These are phyloP conservation scores for Nemophila menziesii DNA, from an alignment of 257 asterid species.

Conservation along the genomic window DNA sequence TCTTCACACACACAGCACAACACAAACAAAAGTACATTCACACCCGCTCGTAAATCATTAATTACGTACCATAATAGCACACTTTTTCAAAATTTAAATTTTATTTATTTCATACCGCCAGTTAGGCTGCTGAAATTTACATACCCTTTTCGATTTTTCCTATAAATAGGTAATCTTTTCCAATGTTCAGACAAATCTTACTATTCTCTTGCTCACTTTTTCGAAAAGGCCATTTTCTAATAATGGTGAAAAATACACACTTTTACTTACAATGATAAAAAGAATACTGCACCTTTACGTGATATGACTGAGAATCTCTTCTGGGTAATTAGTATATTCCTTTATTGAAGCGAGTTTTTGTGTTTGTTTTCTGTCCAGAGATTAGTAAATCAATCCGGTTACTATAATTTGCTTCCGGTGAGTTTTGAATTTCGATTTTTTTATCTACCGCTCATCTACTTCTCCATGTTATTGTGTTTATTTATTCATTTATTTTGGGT, in stretches of 20 bases:
- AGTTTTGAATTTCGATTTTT: no score
- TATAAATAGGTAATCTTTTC: no score
- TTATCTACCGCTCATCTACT: no score
- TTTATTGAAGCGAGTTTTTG: no score
- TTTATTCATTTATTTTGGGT: constrained; percentile 1
- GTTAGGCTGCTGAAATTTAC: not conserved
- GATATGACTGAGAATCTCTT: no score
- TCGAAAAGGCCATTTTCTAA: not conserved
- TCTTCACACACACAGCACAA: not conserved
- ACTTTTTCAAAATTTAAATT: not conserved
- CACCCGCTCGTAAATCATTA: not conserved
- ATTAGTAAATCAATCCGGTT: no score
- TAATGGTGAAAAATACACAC: not conserved
- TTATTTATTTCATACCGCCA: no score
- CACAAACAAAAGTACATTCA: not conserved
- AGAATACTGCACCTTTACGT: no score
- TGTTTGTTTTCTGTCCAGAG: no score
- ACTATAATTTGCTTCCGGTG: no score
- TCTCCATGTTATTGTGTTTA: constrained; percentile 1
- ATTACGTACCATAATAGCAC: not conserved
- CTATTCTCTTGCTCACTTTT: not conserved
- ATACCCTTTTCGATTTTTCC: constrained; percentile 11
- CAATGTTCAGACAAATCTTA: not conserved
- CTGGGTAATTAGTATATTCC: no score
- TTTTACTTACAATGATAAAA: not conserved